Evolutionary conservation across 768 basidiomycete species (phyloP).

Genomic region (Leccinum sublutescens): DNA sequence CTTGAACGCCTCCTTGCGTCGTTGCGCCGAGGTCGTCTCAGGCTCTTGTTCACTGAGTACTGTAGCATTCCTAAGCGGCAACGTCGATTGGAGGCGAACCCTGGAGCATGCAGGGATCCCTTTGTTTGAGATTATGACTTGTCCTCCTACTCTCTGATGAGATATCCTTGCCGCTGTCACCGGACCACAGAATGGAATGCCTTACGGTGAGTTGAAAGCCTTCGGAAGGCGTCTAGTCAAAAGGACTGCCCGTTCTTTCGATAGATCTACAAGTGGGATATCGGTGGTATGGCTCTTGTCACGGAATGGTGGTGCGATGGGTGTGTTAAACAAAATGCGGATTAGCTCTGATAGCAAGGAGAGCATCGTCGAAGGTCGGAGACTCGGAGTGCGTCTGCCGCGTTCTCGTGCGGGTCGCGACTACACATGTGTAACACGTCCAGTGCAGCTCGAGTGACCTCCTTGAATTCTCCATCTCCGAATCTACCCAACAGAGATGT

Average conservation of each 20-base stretch:
- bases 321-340: slow-evolving; percentile 23
- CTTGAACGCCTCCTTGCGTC: too few species aligned
- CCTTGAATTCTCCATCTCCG: background rate
- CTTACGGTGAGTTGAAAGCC: slow-evolving; percentile 17
- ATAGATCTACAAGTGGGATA: slow-evolving; percentile 22
- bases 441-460: background rate
- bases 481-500: background rate
- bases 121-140: background rate
- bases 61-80: background rate
- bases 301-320: slow-evolving; percentile 12
- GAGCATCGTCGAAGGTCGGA: background rate
- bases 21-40: too few species aligned
- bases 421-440: background rate
- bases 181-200: background rate
- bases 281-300: background rate
- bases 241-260: background rate
- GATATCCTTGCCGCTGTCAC: slow-evolving; percentile 10
- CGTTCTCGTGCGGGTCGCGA: slow-evolving; percentile 2
- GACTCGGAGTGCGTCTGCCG: background rate
- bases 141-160: slow-evolving; percentile 10
- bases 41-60: too few species aligned
- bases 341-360: slow-evolving; percentile 18
- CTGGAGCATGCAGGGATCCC: background rate
- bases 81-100: background rate
- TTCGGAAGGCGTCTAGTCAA: slow-evolving; percentile 6